These are phyloP conservation scores for Mikania micrantha DNA, from an alignment of 129 eudicot species.

Conservation along the genomic window DNA sequence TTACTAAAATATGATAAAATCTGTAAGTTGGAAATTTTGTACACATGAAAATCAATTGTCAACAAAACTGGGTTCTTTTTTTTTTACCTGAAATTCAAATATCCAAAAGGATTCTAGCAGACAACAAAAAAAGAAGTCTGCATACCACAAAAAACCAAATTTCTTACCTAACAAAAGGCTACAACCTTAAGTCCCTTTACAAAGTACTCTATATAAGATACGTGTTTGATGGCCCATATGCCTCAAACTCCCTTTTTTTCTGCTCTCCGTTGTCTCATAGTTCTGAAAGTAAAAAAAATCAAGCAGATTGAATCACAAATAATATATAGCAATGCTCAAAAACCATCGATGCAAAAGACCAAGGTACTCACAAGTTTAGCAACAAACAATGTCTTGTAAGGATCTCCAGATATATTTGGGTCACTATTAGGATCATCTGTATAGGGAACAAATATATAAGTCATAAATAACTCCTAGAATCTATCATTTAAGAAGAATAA, in stretches of 20 bases:
- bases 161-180: constrained; percentile 89
- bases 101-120: background rate
- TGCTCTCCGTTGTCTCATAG: constrained; percentile 97
- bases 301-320: background rate
- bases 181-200: constrained; percentile 62
- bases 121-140: constrained; percentile 16
- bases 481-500: background rate
- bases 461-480: background rate
- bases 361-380: constrained; percentile 74
- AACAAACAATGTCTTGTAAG: constrained; percentile 91
- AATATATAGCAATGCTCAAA: background rate
- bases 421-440: constrained; percentile 85
- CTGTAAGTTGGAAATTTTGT: background rate
- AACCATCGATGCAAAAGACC: background rate
- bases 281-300: constrained; percentile 45
- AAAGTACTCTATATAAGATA: constrained; percentile 73
- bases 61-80: background rate
- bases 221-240: constrained; percentile 99
- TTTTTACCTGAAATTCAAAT: background rate
- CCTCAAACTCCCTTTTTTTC: constrained; percentile 99
- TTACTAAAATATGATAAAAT: background rate
- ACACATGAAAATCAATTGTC: background rate
- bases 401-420: constrained; percentile 91
- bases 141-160: constrained; percentile 25
- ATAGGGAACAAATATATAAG: background rate